These are phyloP conservation scores for Castanopsis chinensis DNA, from an alignment of 306 rosid species.

Conservation along the genomic window DNA sequence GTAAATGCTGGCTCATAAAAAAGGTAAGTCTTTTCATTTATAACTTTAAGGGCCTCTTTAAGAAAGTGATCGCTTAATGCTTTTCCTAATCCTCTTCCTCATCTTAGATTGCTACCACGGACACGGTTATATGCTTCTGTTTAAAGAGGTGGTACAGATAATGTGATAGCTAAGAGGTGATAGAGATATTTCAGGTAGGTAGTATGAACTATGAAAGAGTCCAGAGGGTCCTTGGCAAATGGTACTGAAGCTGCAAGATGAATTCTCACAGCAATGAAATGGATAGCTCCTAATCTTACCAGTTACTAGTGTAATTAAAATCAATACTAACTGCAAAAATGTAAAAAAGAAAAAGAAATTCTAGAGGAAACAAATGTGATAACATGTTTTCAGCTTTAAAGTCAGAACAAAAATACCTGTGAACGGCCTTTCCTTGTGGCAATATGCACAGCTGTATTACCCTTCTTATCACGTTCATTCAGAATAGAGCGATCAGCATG, in stretches of 20 bases:
- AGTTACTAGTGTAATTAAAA: not conserved
- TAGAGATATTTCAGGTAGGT: not conserved
- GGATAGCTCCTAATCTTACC: not conserved
- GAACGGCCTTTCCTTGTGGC: conserved; percentile 93
- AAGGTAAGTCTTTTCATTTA: not conserved
- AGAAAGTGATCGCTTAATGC: not conserved
- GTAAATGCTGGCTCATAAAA: not conserved
- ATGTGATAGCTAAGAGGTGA: not conserved
- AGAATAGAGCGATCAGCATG: conserved; percentile 53
- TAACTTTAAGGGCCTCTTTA: not conserved
- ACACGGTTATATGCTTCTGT: not conserved
- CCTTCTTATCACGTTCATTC: conserved; percentile 91
- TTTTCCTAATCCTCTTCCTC: not conserved
- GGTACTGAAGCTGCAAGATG: not conserved
- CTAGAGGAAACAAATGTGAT: not conserved
- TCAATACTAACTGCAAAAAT: not conserved
- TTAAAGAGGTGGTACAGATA: not conserved
- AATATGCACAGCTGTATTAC: conserved; percentile 85
- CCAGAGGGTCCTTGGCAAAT: not conserved
- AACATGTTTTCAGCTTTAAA: not conserved
- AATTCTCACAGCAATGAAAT: conserved; percentile 1
- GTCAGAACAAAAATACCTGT: conserved; percentile 47
- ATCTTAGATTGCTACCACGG: not conserved
- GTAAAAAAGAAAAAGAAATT: not conserved
- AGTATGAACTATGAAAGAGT: not conserved